phyloP scores from a whole-genome alignment of 78 protist species.

The Emiliania huxleyi region DNA sequence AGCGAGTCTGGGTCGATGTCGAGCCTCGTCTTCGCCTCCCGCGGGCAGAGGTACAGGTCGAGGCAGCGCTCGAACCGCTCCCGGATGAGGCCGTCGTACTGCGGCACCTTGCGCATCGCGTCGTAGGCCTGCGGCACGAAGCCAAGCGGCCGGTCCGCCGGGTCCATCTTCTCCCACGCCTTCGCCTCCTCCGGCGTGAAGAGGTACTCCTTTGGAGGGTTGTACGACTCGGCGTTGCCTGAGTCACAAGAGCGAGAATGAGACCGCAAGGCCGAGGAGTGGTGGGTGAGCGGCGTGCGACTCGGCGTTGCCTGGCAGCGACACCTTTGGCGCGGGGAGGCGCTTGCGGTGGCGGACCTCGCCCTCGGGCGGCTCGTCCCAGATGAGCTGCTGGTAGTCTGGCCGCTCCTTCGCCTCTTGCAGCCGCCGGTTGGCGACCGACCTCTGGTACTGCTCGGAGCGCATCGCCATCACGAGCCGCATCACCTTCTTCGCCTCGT shows the following conservation, averaged over 20 bases:
- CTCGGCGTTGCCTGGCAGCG: conserved; percentile 60
- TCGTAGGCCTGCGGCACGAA: conserved; percentile 73
- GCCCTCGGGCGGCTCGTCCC: not conserved
- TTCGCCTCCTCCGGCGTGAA: conserved; percentile 61
- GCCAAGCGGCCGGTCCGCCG: conserved; percentile 53
- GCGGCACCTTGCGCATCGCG: conserved; percentile 84
- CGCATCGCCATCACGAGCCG: conserved; percentile 65
- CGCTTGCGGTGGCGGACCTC: not conserved
- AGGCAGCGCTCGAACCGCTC: conserved; percentile 95
- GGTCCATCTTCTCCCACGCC: conserved; percentile 62
- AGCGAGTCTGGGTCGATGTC: conserved; percentile 52
- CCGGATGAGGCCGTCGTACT: conserved; percentile 48
- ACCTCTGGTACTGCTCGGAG: not conserved
- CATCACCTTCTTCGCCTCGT: conserved; percentile 68
- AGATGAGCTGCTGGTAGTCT: not conserved
- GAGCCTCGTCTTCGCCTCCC: conserved; percentile 27
- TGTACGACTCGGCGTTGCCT: not conserved
- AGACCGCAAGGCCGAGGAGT: no score
- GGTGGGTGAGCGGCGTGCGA: conserved; percentile 75
- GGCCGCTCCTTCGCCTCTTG: not conserved
- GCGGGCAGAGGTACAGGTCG: conserved; percentile 91
- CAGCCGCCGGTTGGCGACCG: not conserved
- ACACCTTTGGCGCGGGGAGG: conserved; percentile 20
- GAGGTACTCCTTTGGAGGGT: conserved; percentile 90
- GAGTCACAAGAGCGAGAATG: no score